These are phyloP conservation scores for Carallia brachiata DNA, from an alignment of 345 rosid species.

Conservation along the genomic window DNA sequence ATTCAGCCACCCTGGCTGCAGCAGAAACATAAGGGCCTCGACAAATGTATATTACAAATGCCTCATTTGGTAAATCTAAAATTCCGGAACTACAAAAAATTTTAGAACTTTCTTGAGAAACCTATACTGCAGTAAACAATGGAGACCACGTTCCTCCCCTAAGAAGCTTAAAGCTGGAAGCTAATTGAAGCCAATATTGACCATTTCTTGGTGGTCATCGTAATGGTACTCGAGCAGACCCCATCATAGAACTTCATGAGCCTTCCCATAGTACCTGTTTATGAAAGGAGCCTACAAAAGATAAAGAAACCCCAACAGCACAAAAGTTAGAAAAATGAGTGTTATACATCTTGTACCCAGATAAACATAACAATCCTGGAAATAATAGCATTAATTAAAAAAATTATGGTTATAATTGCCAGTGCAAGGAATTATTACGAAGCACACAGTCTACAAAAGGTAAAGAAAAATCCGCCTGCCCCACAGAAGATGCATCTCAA, in stretches of 20 bases:
- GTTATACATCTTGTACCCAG: no score
- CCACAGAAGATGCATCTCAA: no score
- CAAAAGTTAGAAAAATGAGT: background rate
- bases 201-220: background rate
- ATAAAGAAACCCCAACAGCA: background rate
- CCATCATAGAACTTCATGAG: constrained; percentile 64
- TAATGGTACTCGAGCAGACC: background rate
- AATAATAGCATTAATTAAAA: no score
- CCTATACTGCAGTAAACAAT: background rate
- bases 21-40: constrained; percentile 1
- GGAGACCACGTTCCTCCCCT: background rate
- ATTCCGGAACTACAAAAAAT: background rate
- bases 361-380: no score
- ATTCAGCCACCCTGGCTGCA: constrained; percentile 1
- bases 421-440: no score
- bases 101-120: background rate
- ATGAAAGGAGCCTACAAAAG: constrained; percentile 69
- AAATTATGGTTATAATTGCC: no score
- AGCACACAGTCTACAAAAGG: no score
- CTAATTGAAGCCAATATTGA: background rate
- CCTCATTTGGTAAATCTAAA: constrained; percentile 4
- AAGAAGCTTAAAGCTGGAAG: background rate
- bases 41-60: constrained; percentile 16
- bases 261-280: constrained; percentile 89
- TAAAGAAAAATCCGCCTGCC: no score